Conservation (phyloP, 2,329 filamentous ascomycete genomes). For the Phyllachora maydis region DNA sequence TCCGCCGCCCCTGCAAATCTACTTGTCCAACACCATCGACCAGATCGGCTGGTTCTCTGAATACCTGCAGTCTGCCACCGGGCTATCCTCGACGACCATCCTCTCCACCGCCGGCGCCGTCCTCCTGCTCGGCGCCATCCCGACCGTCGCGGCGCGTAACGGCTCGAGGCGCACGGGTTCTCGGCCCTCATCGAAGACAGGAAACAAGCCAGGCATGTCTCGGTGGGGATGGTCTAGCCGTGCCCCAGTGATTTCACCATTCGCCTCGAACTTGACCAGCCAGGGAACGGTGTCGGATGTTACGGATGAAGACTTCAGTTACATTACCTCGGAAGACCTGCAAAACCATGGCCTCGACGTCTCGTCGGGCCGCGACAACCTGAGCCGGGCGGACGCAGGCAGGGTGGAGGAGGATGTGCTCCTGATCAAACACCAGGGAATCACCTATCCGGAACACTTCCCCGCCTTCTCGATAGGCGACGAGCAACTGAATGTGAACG, state of each 20-base stretch:
- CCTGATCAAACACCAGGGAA: conserved; percentile 44
- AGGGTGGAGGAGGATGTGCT: conserved; percentile 50
- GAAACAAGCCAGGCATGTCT: conserved; percentile 19
- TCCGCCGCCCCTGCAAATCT: conserved; percentile 23
- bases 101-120: conserved; percentile 28
- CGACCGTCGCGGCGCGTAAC: conserved; percentile 10
- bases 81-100: conserved; percentile 23
- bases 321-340: conserved; percentile 63
- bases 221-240: conserved; percentile 28
- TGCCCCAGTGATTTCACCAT: conserved; percentile 26
- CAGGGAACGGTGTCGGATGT: conserved; percentile 36
- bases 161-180: conserved; percentile 5
- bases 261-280: conserved; percentile 20
- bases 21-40: conserved; percentile 29
- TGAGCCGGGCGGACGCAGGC: conserved; percentile 1
- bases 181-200: conserved; percentile 7
- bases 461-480: conserved; percentile 57
- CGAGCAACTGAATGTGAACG: conserved; percentile 45
- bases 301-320: conserved; percentile 58
- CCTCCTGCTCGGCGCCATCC: conserved; percentile 24
- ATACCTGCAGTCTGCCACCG: conserved; percentile 27
- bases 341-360: conserved; percentile 17
- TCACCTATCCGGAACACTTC: conserved; percentile 50
- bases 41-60: conserved; percentile 27
- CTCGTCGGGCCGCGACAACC: conserved; percentile 4